Evolutionary conservation across 352 stramenopile genomes (phyloP), one percentile per base, ranked within the genome.

Genomic region (Phytophthora nicotianae): DNA sequence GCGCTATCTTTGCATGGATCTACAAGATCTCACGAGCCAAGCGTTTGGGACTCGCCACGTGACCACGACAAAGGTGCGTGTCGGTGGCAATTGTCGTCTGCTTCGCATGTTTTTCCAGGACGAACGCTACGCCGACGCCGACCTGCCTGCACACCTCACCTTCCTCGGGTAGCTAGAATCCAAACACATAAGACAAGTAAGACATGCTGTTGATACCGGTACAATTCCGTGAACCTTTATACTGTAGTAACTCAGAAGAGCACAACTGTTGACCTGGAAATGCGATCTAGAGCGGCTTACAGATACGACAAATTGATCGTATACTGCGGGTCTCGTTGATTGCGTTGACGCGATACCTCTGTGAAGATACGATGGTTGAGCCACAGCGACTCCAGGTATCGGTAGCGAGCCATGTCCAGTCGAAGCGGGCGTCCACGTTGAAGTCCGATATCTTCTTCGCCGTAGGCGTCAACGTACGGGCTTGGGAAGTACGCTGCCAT

Each of bases 401-500:
- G 65, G 58, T 93, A 96, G 4, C 88, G 81, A 47, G 70, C 78
- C 55, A 65, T 78, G 50, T 96, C 88, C 24, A 96, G 71, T 3
- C 86, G 86, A 58, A 96, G 74, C 10, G 88, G 86, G 1, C 86
- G 85, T 10, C 88, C 86, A 11, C 88, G 83, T 43, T 94, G 84
- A 9, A 96, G 71, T 0, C 85, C 86, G 5, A 92, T 58, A 42
- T 96, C 88, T 72, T 96, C 88, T 70, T 96, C 88, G 21, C 88
- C 88, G 40, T 95, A 83, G 3, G 83, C 74, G 19, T 96, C 88
- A 21, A 96, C 88, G 60, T 96, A 96, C 35, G 85, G 85, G 42
- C 85, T 86, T 27, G 85, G 86, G 38, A 95, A 96, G 46, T 96
- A 84, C 21, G 88, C 86, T 9, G 83, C 85, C 88, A 95, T 95